These are phyloP conservation scores for Gossypioides kirkii DNA, from an alignment of 345 rosid species.

Conservation along the genomic window DNA sequence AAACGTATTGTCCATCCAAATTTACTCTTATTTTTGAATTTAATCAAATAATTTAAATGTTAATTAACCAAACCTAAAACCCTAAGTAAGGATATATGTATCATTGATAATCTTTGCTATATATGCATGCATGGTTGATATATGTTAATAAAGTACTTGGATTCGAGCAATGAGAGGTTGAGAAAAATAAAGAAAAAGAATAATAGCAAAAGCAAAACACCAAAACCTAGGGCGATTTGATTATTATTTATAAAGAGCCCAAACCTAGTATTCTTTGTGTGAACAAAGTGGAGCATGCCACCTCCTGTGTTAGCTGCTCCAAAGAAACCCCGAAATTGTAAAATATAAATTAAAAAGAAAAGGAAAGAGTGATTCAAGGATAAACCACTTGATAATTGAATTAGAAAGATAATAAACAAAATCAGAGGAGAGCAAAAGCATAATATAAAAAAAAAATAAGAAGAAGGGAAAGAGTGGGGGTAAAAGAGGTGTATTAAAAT, in stretches of 20 bases:
- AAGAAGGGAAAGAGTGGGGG: not conserved
- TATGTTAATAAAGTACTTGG: not conserved
- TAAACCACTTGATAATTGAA: not conserved
- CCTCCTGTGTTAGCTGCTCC: constrained; percentile 6
- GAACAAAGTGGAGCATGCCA: constrained; percentile 13
- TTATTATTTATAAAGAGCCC: not conserved
- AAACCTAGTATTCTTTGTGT: constrained; percentile 10
- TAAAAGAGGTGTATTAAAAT: not conserved
- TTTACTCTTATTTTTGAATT: not conserved
- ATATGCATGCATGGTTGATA: not conserved
- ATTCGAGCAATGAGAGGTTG: not conserved
- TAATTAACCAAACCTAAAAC: not conserved
- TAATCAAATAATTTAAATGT: not conserved
- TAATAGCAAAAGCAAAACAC: constrained; percentile 1
- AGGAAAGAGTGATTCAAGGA: not conserved
- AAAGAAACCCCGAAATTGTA: not conserved
- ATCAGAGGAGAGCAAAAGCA: not conserved
- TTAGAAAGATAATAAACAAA: not conserved
- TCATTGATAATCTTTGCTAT: not conserved
- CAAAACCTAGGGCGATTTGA: not conserved
- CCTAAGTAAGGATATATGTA: not conserved
- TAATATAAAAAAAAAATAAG: not conserved
- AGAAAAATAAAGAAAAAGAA: not conserved
- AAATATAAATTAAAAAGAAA: not conserved
- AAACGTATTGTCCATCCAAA: no score